These are phyloP conservation scores for Pelargonium australe DNA, from an alignment of 441 rosid species.

Conservation along the genomic window DNA sequence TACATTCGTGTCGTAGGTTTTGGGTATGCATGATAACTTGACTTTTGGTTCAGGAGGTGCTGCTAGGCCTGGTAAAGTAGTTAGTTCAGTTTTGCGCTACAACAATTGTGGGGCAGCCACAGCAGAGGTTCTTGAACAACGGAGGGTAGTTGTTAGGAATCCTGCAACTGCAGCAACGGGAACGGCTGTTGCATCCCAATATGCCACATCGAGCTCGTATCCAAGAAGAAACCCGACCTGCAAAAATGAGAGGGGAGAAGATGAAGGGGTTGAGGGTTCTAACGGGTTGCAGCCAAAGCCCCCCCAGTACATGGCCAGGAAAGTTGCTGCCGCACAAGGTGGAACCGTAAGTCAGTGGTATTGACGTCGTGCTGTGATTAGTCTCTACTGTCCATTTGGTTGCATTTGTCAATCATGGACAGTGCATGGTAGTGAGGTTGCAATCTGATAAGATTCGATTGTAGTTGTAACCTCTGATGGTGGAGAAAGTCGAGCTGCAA, in stretches of 20 bases:
- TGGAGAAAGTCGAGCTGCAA: neutral
- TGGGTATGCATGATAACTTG: neutral
- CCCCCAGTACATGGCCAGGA: slow-evolving; percentile 58
- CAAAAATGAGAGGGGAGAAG: slow-evolving; percentile 68
- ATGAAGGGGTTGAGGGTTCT: slow-evolving; percentile 54
- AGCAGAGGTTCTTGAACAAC: slow-evolving; percentile 64
- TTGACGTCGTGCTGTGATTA: slow-evolving; percentile 18
- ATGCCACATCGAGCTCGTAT: slow-evolving; percentile 41
- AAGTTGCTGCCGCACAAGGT: slow-evolving; percentile 81
- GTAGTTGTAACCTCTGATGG: no score
- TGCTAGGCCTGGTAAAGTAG: slow-evolving; percentile 82
- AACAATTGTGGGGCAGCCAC: slow-evolving; percentile 65
- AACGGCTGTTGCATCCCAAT: slow-evolving; percentile 41
- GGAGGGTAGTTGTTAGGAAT: slow-evolving; percentile 53
- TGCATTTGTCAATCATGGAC: neutral
- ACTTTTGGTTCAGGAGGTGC: slow-evolving; percentile 46
- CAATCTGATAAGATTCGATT: no score
- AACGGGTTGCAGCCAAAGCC: slow-evolving; percentile 72
- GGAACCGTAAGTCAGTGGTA: slow-evolving; percentile 73
- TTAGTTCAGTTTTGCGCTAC: slow-evolving; percentile 70
- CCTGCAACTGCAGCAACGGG: slow-evolving; percentile 22
- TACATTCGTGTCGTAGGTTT: neutral
- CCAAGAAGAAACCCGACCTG: slow-evolving; percentile 59
- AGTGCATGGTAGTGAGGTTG: no score
- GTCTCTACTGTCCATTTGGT: neutral